Conservation (phyloP, 176 grass and related monocot species). For the Cenchrus americanus region DNA sequence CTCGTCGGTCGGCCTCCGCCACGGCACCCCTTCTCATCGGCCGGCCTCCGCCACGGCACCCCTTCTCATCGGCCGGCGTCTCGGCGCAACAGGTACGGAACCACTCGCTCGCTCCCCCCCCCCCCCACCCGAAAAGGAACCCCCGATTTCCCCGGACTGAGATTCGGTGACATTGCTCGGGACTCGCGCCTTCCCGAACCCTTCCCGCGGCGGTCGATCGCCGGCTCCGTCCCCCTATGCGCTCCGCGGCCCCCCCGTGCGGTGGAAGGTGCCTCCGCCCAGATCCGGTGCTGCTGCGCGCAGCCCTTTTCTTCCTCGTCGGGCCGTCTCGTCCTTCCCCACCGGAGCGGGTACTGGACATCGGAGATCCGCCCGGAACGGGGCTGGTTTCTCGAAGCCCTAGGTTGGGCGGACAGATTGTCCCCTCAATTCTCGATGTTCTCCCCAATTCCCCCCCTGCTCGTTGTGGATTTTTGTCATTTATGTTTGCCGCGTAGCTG, state of each 20-base stretch:
- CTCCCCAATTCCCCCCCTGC: not conserved
- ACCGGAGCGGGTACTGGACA: not conserved
- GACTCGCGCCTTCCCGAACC: not conserved
- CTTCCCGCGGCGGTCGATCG: not conserved
- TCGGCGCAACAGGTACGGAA: slow-evolving; percentile 1
- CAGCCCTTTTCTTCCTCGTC: not conserved
- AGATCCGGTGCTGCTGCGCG: not conserved
- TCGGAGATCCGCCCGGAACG: not conserved
- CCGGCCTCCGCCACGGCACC: not conserved
- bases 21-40: not conserved
- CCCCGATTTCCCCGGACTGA: too few relatives aligned
- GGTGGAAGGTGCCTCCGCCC: not conserved
- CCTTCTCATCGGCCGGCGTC: not conserved
- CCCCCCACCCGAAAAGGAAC: not conserved
- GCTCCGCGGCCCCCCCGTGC: not conserved
- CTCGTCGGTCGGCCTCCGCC: not conserved
- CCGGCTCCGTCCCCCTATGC: not conserved
- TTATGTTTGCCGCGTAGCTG: not conserved
- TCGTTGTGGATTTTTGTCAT: not conserved
- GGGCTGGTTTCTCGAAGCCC: not conserved
- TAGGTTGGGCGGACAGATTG: not conserved
- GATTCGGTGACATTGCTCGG: too few relatives aligned
- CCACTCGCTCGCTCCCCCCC: not conserved
- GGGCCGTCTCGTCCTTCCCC: not conserved
- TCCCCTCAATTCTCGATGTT: not conserved